A percentile compares a stretch with the other conserved stretches of the same genome.
Conservation (phyloP, 768 basidiomycete species). For the Pisolithus marmoratus region DNA sequence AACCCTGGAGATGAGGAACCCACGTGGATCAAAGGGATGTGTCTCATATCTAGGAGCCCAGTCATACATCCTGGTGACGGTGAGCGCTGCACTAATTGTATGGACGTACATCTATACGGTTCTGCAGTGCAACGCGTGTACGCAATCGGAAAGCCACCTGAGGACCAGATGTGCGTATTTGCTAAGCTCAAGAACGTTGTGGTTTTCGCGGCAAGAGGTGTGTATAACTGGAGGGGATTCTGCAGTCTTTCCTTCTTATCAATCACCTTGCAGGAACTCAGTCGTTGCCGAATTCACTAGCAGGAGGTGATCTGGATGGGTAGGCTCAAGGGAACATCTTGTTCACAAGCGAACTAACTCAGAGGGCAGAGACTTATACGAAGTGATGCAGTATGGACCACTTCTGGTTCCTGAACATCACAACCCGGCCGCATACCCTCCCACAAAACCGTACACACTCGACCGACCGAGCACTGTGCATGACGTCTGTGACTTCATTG, state of each 20-base stretch:
- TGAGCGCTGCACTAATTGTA: conserved; percentile 17
- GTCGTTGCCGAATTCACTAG: conserved; percentile 63
- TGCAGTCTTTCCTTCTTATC: no score
- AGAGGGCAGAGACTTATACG: conserved; percentile 53
- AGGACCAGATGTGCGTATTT: conserved; percentile 50
- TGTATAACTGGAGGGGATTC: conserved; percentile 1
- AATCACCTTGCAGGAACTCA: conserved; percentile 38
- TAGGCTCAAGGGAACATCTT: conserved; percentile 22
- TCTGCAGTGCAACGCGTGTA: conserved; percentile 58
- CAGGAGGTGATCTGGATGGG: conserved; percentile 81
- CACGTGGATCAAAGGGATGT: conserved; percentile 53
- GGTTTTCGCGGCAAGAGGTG: conserved; percentile 62
- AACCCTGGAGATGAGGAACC: conserved; percentile 43
- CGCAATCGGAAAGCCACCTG: conserved; percentile 67
- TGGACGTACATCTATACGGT: conserved; percentile 1
- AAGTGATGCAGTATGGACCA: conserved; percentile 50
- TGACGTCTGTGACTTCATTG: conserved; percentile 75
- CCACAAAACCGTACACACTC: conserved; percentile 33
- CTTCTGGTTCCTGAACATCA: conserved; percentile 50
- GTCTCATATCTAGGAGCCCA: conserved; percentile 65
- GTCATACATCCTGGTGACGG: conserved; percentile 75
- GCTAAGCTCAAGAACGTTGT: conserved; percentile 61
- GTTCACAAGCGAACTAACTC: background rate
- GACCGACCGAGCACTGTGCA: conserved; percentile 49
- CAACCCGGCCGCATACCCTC: conserved; percentile 48